phyloP scores from a whole-genome alignment of 1,284 basidiomycete species.

The Ganoderma lingzhi region DNA sequence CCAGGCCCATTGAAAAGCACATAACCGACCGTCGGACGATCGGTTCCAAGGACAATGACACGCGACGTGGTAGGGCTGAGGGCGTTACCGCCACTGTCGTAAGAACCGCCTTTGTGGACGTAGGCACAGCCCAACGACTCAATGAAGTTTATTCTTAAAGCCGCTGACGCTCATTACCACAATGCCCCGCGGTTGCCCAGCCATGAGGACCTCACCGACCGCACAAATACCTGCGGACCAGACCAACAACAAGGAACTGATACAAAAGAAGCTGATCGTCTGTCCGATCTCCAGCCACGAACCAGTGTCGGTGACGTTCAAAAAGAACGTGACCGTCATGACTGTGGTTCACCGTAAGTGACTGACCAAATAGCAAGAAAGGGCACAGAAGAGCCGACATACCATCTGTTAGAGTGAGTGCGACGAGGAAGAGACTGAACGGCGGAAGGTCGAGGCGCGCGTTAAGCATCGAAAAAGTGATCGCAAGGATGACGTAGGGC shows the following conservation, averaged over 20 bases:
- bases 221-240: slow-evolving; percentile 83
- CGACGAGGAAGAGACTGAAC: slow-evolving; percentile 80
- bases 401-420: slow-evolving; percentile 80
- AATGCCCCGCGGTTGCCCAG: slow-evolving; percentile 1
- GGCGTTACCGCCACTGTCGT: too few species aligned
- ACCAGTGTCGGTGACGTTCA: slow-evolving; percentile 82
- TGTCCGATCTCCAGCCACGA: slow-evolving; percentile 94
- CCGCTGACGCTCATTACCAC: neutral
- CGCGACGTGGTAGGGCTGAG: too few species aligned
- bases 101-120: neutral
- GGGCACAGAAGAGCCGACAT: slow-evolving; percentile 32
- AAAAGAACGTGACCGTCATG: slow-evolving; percentile 87
- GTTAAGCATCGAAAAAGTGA: slow-evolving; percentile 74
- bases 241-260: slow-evolving; percentile 80
- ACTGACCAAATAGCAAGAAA: slow-evolving; percentile 10
- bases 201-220: slow-evolving; percentile 67
- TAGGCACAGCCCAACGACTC: neutral
- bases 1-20: too few species aligned
- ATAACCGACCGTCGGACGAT: too few species aligned
- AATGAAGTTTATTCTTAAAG: neutral
- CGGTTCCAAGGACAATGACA: too few species aligned
- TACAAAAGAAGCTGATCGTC: slow-evolving; percentile 89
- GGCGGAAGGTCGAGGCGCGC: slow-evolving; percentile 71
- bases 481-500: slow-evolving; percentile 81
- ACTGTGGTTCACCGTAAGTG: slow-evolving; percentile 46